These are phyloP conservation scores for Hypoxylon fragiforme DNA, from an alignment of 495 filamentous ascomycete species.

Conservation along the genomic window DNA sequence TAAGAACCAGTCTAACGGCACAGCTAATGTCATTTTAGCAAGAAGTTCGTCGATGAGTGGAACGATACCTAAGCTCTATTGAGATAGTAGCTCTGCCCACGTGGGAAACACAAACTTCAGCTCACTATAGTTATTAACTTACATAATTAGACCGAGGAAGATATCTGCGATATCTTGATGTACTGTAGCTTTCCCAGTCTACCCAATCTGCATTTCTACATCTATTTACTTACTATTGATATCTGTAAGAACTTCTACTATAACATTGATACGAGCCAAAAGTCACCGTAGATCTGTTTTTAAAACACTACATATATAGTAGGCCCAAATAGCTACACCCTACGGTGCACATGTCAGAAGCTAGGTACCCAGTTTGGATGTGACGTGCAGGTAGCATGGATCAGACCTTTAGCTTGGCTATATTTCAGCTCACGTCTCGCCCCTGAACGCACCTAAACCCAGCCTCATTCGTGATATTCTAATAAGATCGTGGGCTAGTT, in stretches of 20 bases:
- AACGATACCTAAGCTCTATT: neutral
- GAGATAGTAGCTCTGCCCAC: neutral
- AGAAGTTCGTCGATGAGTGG: neutral
- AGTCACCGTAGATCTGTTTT: too few species aligned
- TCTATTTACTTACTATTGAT: neutral
- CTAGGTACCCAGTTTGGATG: neutral
- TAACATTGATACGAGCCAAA: too few species aligned
- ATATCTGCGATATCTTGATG: too few species aligned
- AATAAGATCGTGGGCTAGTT: too few species aligned
- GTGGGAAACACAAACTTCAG: conserved; percentile 4
- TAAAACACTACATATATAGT: too few species aligned
- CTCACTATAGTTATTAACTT: too few species aligned
- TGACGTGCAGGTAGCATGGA: neutral
- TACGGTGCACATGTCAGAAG: too few species aligned
- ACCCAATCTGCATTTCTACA: neutral
- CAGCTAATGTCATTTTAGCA: conserved; percentile 4
- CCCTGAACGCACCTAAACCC: too few species aligned
- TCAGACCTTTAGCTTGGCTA: conserved; percentile 9
- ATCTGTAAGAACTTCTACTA: neutral
- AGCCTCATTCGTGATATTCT: too few species aligned
- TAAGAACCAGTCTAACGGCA: neutral
- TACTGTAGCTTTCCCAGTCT: neutral
- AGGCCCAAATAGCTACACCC: neutral
- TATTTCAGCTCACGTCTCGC: conserved; percentile 20
- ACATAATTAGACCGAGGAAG: neutral